Evolutionary conservation across 129 eudicot species (phyloP).

Genomic region (Rutidosis leptorrhynchoides): DNA sequence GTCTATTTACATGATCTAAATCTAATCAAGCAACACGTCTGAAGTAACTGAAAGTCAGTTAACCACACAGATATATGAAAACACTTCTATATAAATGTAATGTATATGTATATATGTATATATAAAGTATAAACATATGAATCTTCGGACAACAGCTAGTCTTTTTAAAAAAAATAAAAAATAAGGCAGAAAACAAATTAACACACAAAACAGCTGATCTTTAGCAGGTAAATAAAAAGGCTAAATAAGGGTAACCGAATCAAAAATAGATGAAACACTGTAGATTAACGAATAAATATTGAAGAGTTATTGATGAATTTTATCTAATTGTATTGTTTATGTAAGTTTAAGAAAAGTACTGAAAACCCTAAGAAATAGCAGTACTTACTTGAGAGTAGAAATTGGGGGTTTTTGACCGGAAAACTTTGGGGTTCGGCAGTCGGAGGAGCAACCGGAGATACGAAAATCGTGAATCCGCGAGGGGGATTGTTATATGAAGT

Average conservation of each 20-base stretch:
- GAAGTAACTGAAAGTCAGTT: background rate
- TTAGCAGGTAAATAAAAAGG: background rate
- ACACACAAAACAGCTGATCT: background rate
- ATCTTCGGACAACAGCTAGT: background rate
- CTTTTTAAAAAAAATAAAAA: background rate
- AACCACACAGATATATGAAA: background rate
- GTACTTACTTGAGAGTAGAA: conserved; percentile 22
- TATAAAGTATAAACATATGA: background rate
- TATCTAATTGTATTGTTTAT: background rate
- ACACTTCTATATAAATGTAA: background rate
- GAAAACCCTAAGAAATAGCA: background rate
- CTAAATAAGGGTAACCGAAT: background rate
- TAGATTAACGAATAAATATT: background rate
- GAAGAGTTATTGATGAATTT: background rate
- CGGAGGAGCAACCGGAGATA: conserved; percentile 11
- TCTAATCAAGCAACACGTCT: conserved; percentile 7
- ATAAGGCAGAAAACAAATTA: background rate
- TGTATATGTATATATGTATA: too few relatives aligned
- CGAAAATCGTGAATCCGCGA: background rate
- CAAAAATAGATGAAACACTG: too few relatives aligned
- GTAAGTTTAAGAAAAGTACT: background rate
- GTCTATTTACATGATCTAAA: conserved; percentile 6
- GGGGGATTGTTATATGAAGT: background rate
- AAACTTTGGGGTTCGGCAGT: background rate
- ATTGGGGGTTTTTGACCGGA: conserved; percentile 2